Percentiles rank a stretch among this genome's conserved stretches.
These are phyloP conservation scores for Heteromeles arbutifolia DNA, from an alignment of 306 rosid species.

Conservation along the genomic window DNA sequence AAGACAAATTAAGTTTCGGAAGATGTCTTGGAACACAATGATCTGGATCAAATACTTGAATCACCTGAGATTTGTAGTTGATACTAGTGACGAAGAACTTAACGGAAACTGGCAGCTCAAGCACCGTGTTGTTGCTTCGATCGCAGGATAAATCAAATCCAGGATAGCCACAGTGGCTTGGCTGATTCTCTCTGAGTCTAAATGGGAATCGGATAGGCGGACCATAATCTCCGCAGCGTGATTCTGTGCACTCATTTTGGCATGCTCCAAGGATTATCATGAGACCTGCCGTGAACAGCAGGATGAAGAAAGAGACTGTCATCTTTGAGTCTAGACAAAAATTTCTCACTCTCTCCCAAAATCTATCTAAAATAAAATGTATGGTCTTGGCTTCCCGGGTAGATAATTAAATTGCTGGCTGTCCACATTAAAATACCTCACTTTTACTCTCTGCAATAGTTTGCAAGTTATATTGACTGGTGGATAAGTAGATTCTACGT, in stretches of 20 bases:
- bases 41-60: neutral
- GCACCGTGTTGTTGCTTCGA: neutral
- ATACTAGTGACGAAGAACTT: neutral
- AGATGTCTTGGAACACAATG: neutral
- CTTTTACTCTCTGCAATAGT: no score
- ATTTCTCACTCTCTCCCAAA: no score
- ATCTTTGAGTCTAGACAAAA: neutral
- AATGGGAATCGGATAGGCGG: conserved; percentile 19
- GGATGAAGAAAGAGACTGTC: neutral
- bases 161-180: conserved; percentile 4
- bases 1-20: neutral
- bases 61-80: neutral
- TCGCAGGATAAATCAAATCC: conserved; percentile 6
- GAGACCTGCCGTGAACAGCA: neutral
- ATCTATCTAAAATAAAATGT: no score
- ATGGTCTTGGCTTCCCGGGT: no score
- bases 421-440: no score
- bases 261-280: neutral
- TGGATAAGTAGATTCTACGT: no score
- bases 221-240: neutral
- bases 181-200: neutral
- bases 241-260: conserved; percentile 5
- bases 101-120: conserved; percentile 3
- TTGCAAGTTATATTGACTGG: no score
- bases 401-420: no score